Base-by-base conservation (phyloP, 2,329 filamentous ascomycete species). In the Beauveria caledonica region DNA sequence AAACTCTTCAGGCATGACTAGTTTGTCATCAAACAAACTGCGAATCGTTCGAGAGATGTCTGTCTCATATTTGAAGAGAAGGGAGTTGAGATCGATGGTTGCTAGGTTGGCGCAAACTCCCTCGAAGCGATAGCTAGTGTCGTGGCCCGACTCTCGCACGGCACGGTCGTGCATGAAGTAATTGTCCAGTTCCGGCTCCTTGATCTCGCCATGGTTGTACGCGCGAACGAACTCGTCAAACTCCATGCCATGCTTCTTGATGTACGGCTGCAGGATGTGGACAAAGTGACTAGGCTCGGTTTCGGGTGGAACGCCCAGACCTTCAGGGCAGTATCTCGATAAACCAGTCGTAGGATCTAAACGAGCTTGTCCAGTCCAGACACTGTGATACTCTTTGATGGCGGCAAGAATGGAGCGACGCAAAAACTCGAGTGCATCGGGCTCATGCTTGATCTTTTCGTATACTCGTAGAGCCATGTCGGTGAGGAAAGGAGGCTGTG, bases 91-190 rank as follows among this genome's bases (percentile, higher is more conserved):
- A 70, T 99, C 94, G 62, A 97, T 90, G 0, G 92, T 97, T 11
- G 92, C 94, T 27, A 97, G 79, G 70, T 97, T 86, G 11, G 90
- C 94, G 67, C 89, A 92, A 25, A 95, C 82, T 51, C 86, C 87
- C 75, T 97, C 94, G 21, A 99, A 81, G 19, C 94, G 90, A 75
- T 97, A 97, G 17, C 90, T 90, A 2, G 94, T 99, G 71, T 99
- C 94, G 73, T 99, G 94, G 13, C 94, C 94, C 19, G 93, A 97
- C 74, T 99, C 94, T 66, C 94, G 88, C 39, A 97, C 92, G 2
- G 93, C 92, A 62, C 94, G 89, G 71, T 99, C 94, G 72, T 99
- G 94, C 70, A 96, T 77, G 76, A 97, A 97, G 75, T 97, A 99
- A 51, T 92, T 86, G 69, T 99, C 94, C 15, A 99, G 80, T 64